A percentile compares a stretch with the other conserved stretches of the same genome.
These are phyloP conservation scores for Globisporangium camurandrum DNA, from an alignment of 352 stramenopile genomes.

Conservation along the genomic window DNA sequence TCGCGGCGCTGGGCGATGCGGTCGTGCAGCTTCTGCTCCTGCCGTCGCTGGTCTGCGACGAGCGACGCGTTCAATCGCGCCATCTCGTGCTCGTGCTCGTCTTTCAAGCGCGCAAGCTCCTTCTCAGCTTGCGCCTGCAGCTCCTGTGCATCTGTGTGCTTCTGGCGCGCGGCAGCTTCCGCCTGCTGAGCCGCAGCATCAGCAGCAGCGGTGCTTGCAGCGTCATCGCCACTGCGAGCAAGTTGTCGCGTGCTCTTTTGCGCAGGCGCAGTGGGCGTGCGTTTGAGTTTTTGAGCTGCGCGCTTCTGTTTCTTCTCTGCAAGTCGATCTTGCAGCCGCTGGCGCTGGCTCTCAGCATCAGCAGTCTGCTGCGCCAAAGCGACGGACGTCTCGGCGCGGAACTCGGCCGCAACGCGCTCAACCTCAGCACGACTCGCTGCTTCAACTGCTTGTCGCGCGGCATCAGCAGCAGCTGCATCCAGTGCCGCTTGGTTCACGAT, in stretches of 20 bases:
- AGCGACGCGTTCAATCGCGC: conserved; percentile 32
- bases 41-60: conserved; percentile 41
- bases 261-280: conserved; percentile 26
- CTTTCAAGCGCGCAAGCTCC: conserved; percentile 43
- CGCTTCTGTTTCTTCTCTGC: conserved; percentile 24
- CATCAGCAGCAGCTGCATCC: conserved; percentile 18
- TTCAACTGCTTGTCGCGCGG: conserved; percentile 23
- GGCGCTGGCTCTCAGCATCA: conserved; percentile 9
- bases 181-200: conserved; percentile 16
- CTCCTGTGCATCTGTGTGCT: conserved; percentile 25
- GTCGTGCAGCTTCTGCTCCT: conserved; percentile 62
- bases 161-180: conserved; percentile 16
- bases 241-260: conserved; percentile 36
- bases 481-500: conserved; percentile 12
- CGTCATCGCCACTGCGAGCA: neutral
- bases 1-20: conserved; percentile 45
- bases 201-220: conserved; percentile 2
- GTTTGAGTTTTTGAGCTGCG: conserved; percentile 20
- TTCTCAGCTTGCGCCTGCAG: conserved; percentile 41
- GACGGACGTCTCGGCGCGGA: conserved; percentile 2
- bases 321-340: conserved; percentile 20
- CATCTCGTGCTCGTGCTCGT: conserved; percentile 56
- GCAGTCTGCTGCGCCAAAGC: conserved; percentile 4
- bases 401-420: conserved; percentile 22
- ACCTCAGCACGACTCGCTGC: conserved; percentile 19